phyloP scores from a whole-genome alignment of 768 basidiomycete species.

The Tylopilus plumbeoviolaceoides region DNA sequence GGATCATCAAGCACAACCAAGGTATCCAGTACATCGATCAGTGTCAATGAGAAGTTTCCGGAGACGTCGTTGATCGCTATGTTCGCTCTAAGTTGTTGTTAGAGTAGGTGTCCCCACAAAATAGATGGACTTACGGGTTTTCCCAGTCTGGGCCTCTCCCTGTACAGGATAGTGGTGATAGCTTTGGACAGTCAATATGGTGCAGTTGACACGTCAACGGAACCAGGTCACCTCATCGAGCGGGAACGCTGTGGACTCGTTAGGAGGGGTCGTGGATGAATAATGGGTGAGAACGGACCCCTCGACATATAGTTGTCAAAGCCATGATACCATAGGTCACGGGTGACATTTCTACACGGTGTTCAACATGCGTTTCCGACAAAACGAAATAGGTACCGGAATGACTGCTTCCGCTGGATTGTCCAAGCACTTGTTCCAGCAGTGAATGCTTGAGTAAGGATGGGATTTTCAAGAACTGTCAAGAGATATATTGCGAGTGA shows the following conservation, averaged over 20 bases:
- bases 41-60: slow-evolving; percentile 86
- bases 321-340: slow-evolving; percentile 87
- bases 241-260: slow-evolving; percentile 61
- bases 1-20: slow-evolving; percentile 84
- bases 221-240: slow-evolving; percentile 63
- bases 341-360: slow-evolving; percentile 55
- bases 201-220: slow-evolving; percentile 4
- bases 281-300: slow-evolving; percentile 42
- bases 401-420: slow-evolving; percentile 48
- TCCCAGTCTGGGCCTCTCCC: slow-evolving; percentile 87
- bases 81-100: slow-evolving; percentile 47
- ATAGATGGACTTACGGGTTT: slow-evolving; percentile 57
- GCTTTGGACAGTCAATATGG: slow-evolving; percentile 38
- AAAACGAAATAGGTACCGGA: slow-evolving; percentile 41
- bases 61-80: slow-evolving; percentile 87
- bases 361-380: neutral
- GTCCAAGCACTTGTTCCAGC: slow-evolving; percentile 46
- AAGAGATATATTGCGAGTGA: slow-evolving; percentile 40
- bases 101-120: slow-evolving; percentile 5
- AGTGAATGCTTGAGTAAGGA: slow-evolving; percentile 12
- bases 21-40: slow-evolving; percentile 82
- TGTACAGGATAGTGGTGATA: slow-evolving; percentile 84
- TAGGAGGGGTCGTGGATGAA: slow-evolving; percentile 15
- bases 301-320: slow-evolving; percentile 84
- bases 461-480: slow-evolving; percentile 32